Evolutionary conservation across 257 asterid genomes (phyloP), one percentile per base, ranked within the genome.

Genomic region (Nicotiana otophora): DNA sequence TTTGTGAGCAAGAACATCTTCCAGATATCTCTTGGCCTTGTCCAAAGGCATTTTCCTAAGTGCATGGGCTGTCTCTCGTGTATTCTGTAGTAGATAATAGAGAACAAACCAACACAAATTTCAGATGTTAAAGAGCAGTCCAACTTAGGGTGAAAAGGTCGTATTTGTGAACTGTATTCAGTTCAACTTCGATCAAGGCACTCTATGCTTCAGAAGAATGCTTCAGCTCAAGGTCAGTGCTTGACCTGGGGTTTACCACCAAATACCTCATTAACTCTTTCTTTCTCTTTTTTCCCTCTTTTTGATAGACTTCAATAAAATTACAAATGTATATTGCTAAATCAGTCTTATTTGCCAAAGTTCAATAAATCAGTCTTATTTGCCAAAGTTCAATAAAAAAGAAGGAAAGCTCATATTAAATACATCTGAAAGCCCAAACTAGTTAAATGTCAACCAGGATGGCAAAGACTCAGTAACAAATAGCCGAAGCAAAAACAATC

Each of bases 11-110:
- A 92, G 89, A 19, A 92, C 96, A 84, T 92, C 94, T 64, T 92
- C 94, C 74, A 92, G 81, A 34, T 92, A 92, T 79, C 89, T 88
- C 87, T 92, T 92, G 58, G 96, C 94, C 88, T 92, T 92, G 63
- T 42, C 70, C 5, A 92, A 67, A 5, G 91, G 89, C 55, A 92
- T 84, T 89, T 88, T 92, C 84, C 97, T 85, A 26, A 92, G 82
- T 15, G 97, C 97, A 23, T 92, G 97, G 1, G 94, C 97, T 0
- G 94, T 91, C 84, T 92, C 97, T 87, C 97, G 90, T 2, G 97
- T 92, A 83, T 90, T 90, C 93, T 88, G 54, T 2, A 31, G 28
- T 46, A 23, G 17, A 28, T 3, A 33, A 53, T 26, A 39, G 20
- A 72, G 36, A 26, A 28, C 26, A 63, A 28, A 7, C n/a, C 34